Evolutionary conservation across 208 protist species (phyloP), one percentile per base, ranked within the genome.

Genomic region (Spongospora subterranea): DNA sequence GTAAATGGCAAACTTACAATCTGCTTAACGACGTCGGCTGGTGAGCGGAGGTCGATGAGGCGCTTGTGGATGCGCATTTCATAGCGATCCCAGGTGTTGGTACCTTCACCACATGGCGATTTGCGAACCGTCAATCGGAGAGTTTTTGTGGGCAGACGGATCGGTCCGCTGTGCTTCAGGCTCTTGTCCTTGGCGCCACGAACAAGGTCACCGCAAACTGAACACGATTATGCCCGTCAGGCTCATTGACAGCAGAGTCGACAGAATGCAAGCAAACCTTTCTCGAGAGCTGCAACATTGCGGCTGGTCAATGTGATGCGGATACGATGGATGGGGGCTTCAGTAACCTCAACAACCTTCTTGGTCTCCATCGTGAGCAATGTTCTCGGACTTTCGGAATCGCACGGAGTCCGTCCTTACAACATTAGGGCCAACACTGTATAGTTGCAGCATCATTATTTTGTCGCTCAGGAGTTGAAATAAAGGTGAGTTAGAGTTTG

Each of bases 41-140:
- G 94, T 82, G 96, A 95, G 92, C 97, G 94, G 60, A 99, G 95
- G 95, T 99, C 97, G 93, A 99, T 98, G 88, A 99, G 93, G 94
- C 98, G 97, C 97, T 99, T 99, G 98, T 99, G 98, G 95, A 99
- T 98, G 94, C 98, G 97, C 98, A 99, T 98, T 96, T 99, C 97
- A 92, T 97, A 99, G 64, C 96, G 96, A 95, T 99, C 98, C 97
- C 98, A 99, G 66, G 98, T 99, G 95, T 99, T 99, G 92, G 98
- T 99, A 94, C 98, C 98, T 95, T 99, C 98, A 98, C 98, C 98
- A 96, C 98, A 99, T 92, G 98, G 98, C 82, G 98, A 98, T 95
- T 99, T 99, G 93, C 98, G 96, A 91, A 97, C 99, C 65, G 98
- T 99, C 93, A 99, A 97, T 92, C 95, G 96, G 92, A 99, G 97